A percentile compares a stretch with the other conserved stretches of the same genome.
phyloP scores from a whole-genome alignment of 73 alveolate genomes.

The Tetrahymena borealis region DNA sequence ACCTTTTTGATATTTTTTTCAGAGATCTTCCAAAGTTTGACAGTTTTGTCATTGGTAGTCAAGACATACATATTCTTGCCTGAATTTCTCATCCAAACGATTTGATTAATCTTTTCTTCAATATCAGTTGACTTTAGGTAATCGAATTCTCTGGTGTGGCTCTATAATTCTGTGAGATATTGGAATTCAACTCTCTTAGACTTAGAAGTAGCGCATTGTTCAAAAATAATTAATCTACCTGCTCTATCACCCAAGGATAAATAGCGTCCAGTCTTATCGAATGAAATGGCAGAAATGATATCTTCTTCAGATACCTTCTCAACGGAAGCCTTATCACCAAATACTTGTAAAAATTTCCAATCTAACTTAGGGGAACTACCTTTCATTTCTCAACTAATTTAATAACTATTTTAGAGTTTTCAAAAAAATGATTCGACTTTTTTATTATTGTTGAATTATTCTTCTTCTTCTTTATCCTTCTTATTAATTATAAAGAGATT shows the following conservation, averaged over 20 bases:
- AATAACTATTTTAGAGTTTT: background rate
- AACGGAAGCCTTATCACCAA: slow-evolving; percentile 43
- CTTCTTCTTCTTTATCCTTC: background rate
- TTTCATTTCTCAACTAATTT: background rate
- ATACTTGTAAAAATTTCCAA: slow-evolving; percentile 40
- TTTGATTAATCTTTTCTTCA: slow-evolving; percentile 65
- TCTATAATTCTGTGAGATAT: slow-evolving; percentile 68
- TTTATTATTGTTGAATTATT: background rate
- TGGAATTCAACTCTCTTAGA: slow-evolving; percentile 36
- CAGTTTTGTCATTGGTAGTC: slow-evolving; percentile 64
- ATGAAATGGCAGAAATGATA: slow-evolving; percentile 56
- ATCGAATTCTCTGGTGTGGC: slow-evolving; percentile 72
- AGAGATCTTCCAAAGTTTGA: slow-evolving; percentile 51
- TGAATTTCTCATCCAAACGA: slow-evolving; percentile 58
- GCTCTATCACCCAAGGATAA: slow-evolving; percentile 73
- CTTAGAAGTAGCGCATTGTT: slow-evolving; percentile 17
- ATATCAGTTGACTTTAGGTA: slow-evolving; percentile 59
- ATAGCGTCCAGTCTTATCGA: slow-evolving; percentile 64
- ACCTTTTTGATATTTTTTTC: slow-evolving; percentile 36
- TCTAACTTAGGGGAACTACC: slow-evolving; percentile 19
- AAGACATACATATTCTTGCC: slow-evolving; percentile 48
- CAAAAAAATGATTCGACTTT: background rate
- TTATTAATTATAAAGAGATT: background rate
- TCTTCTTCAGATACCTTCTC: slow-evolving; percentile 53
- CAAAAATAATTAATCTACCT: slow-evolving; percentile 69